Evolutionary conservation across 2,329 filamentous ascomycete genomes (phyloP), one percentile per base, ranked within the genome.

Genomic region (Ophiocordyceps camponoti-floridani): DNA sequence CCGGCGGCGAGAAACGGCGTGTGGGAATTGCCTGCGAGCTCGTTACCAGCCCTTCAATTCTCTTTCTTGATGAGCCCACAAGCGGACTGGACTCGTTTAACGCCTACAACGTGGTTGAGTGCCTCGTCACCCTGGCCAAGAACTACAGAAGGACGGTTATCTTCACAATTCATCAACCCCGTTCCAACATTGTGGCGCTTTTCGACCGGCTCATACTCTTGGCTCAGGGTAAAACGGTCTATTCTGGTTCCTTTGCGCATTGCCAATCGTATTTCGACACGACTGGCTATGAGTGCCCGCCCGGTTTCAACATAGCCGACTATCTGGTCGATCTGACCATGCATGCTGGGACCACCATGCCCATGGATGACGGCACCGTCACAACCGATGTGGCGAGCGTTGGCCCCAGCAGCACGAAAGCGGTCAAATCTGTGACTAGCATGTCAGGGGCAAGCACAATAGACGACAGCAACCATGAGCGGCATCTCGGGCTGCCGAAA

Each of bases 301-400:
- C 88, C 23, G 93, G 93, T 2, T 98, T 96, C 73, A 98, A 98
- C 56, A 96, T 98, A 61, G 91, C 91, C 4, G 91, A 98, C 60
- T 98, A 95, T 57, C 75, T 98, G 5, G 88, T 98, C 28, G 91
- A 98, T 59, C 71, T 98, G 38, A 96, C 91, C 0, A 96, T 98
- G 89, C 91, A 98, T 59, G 88, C 87, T 23, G 77, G 84, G 47
- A 69, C 72, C 41, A 73, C 69, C 18, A 66, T 72, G 7, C 64
- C 75, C 3, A 31, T 57, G 26, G 73, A 80, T 31, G 75, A 80
- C 45, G 74, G 73, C 13, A 61, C 66, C 10, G 47, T 70, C 35
- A 57, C 62, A 6, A 55, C 66, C 8, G 80, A 84, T 50, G 74
- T 70, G 3, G 66, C 74, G 2, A 82, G 77, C 50, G 79, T 85